Evolutionary conservation across 2,329 filamentous ascomycete genomes (phyloP).

Genomic region (Apiospora kogelbergensis): DNA sequence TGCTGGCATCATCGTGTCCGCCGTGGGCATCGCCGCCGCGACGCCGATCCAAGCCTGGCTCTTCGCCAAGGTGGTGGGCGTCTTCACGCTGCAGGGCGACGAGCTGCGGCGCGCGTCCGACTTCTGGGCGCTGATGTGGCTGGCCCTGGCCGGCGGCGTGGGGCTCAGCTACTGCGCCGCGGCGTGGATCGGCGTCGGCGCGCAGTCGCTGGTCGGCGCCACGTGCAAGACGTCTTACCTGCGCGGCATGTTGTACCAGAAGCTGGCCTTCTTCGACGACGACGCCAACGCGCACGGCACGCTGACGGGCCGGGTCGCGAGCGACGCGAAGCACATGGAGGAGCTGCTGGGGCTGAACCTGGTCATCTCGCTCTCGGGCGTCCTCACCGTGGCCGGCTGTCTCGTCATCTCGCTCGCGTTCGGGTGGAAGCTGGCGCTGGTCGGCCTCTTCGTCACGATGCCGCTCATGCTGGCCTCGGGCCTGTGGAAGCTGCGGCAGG

Average conservation of each 20-base stretch:
- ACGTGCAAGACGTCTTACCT: constrained; percentile 13
- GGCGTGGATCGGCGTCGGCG: constrained; percentile 25
- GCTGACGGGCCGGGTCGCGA: constrained; percentile 50
- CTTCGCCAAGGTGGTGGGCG: constrained; percentile 48
- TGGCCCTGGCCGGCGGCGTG: constrained; percentile 51
- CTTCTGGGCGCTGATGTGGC: constrained; percentile 66
- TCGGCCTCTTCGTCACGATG: constrained; percentile 58
- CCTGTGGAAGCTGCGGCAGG: constrained; percentile 51
- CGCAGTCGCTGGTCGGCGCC: constrained; percentile 53
- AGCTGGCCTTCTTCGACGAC: constrained; percentile 58
- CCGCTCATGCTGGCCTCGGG: constrained; percentile 45
- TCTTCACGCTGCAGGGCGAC: constrained; percentile 38
- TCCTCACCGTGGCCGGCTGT: constrained; percentile 63
- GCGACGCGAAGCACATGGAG: constrained; percentile 55
- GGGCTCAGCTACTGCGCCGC: constrained; percentile 53
- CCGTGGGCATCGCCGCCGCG: constrained; percentile 40
- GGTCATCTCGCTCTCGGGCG: constrained; percentile 56
- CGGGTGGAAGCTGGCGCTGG: constrained; percentile 71
- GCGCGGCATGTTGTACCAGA: constrained; percentile 48
- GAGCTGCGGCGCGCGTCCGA: constrained; percentile 36
- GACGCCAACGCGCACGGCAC: constrained; percentile 54
- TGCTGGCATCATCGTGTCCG: constrained; percentile 43
- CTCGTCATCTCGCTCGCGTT: constrained; percentile 65
- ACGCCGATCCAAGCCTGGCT: constrained; percentile 52
- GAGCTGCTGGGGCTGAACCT: constrained; percentile 61